A percentile compares a stretch with the other conserved stretches of the same genome.
phyloP scores from a whole-genome alignment of 2,329 filamentous ascomycete species.

The Sporothrix variecibatus region DNA sequence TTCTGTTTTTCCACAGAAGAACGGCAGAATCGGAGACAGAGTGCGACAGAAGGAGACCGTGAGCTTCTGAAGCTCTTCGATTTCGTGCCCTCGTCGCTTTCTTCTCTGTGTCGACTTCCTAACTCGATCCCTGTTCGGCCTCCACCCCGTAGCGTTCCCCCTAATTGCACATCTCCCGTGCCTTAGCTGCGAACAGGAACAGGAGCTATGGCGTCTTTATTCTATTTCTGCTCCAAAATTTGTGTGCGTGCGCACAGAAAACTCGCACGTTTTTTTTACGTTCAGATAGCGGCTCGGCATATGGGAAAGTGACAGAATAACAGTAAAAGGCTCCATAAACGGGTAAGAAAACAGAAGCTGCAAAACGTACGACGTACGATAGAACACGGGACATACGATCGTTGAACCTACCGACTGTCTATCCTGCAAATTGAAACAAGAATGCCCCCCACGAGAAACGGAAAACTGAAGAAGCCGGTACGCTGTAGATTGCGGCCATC shows the following conservation, averaged over 20 bases:
- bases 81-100: neutral
- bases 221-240: neutral
- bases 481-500: neutral
- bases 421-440: neutral
- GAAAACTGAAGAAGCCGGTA: too few species aligned
- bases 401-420: too few species aligned
- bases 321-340: neutral
- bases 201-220: neutral
- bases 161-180: slow-evolving; percentile 13
- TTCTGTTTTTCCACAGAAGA: neutral
- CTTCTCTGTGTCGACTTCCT: neutral
- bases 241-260: neutral
- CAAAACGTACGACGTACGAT: neutral
- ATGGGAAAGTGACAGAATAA: neutral
- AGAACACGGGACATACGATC: neutral
- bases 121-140: neutral
- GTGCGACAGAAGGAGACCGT: neutral
- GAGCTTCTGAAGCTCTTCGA: neutral
- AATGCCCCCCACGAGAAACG: neutral
- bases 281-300: neutral
- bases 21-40: neutral
- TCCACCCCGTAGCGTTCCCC: neutral
- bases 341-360: neutral
- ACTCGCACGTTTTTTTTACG: neutral
- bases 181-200: neutral